Evolutionary conservation across 768 basidiomycete genomes (phyloP).

Genomic region (Leccinum olivaceopallidum): DNA sequence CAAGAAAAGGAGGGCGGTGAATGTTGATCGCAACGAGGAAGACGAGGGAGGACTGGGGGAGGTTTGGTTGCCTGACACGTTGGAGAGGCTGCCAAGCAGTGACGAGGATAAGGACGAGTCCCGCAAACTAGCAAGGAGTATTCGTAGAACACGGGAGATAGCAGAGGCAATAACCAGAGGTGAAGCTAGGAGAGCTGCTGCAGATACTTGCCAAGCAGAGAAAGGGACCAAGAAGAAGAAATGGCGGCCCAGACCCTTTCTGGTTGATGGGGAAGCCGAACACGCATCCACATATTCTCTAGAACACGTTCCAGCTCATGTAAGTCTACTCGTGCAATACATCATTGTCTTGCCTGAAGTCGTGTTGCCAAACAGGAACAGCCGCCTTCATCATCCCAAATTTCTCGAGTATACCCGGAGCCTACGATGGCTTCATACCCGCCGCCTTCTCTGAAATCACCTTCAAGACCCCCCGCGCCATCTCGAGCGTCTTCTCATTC

Average conservation of each 20-base stretch:
- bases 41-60: neutral
- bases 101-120: conserved; percentile 43
- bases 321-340: conserved; percentile 11
- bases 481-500: conserved; percentile 17
- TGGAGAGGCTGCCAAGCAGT: conserved; percentile 40
- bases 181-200: conserved; percentile 18
- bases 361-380: conserved; percentile 7
- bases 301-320: conserved; percentile 1
- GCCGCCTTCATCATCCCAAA: conserved; percentile 3
- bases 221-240: conserved; percentile 16
- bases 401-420: conserved; percentile 14
- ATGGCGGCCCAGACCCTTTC: conserved; percentile 29
- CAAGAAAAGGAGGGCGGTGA: conserved; percentile 9
- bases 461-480: neutral
- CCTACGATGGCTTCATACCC: conserved; percentile 9
- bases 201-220: conserved; percentile 16
- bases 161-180: conserved; percentile 20
- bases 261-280: conserved; percentile 12
- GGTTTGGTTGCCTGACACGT: conserved; percentile 36
- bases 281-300: neutral
- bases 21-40: conserved; percentile 2
- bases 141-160: conserved; percentile 32
- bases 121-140: conserved; percentile 34
- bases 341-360: neutral
- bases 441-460: conserved; percentile 8